These are phyloP conservation scores for Trichoderma atrobrunneum DNA, from an alignment of 2,329 filamentous ascomycete genomes.

Conservation along the genomic window DNA sequence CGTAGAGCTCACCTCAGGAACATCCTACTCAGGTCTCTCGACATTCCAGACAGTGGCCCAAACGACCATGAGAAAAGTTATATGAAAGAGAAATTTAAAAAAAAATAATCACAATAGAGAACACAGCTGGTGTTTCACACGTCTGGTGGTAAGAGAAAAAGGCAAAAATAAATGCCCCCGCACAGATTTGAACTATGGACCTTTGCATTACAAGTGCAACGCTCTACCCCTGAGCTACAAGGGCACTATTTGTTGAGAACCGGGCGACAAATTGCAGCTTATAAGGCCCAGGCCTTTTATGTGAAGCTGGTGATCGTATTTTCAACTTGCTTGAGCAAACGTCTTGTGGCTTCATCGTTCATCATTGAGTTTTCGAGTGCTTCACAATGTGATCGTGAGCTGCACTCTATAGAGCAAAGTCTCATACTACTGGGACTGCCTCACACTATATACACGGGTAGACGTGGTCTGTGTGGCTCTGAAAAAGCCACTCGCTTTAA, in stretches of 20 bases:
- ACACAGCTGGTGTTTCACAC: background rate
- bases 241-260: background rate
- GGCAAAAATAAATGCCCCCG: slow-evolving; percentile 3
- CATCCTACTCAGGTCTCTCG: background rate
- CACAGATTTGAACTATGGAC: slow-evolving; percentile 15
- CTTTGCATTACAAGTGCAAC: slow-evolving; percentile 17
- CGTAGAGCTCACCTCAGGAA: background rate
- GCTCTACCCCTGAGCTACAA: slow-evolving; percentile 12
- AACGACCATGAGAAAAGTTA: background rate
- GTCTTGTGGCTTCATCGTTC: background rate
- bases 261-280: background rate
- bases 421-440: background rate
- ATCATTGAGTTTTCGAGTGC: background rate
- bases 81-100: background rate
- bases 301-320: background rate
- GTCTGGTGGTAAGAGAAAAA: background rate
- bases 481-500: background rate
- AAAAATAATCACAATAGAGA: background rate
- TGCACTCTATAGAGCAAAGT: background rate
- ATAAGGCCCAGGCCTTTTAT: background rate
- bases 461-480: background rate
- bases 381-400: background rate
- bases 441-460: background rate
- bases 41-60: background rate
- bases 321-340: background rate